phyloP scores from a whole-genome alignment of 176 grass and related monocot species.

The Oryza coarctata region DNA sequence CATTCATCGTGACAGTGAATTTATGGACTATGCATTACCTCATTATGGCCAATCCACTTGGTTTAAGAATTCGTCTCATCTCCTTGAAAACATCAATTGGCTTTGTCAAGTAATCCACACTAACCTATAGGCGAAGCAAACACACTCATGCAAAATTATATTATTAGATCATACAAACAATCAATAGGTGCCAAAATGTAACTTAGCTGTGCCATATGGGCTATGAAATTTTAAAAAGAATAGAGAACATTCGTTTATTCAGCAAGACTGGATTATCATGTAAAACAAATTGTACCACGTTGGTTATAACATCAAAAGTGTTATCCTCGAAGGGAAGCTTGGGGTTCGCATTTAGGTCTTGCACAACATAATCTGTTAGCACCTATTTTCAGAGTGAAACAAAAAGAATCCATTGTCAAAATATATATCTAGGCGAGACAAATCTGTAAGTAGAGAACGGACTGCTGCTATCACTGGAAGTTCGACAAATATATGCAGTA shows the following conservation, averaged over 20 bases:
- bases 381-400: constrained; percentile 44
- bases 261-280: not conserved
- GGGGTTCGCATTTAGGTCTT: constrained; percentile 86
- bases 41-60: constrained; percentile 85
- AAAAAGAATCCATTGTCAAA: not conserved
- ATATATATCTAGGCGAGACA: not conserved
- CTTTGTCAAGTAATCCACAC: constrained; percentile 91
- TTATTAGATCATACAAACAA: not conserved
- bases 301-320: constrained; percentile 87
- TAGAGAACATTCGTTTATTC: not conserved
- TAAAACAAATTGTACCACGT: constrained; percentile 61
- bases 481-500: too few relatives aligned
- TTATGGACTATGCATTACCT: constrained; percentile 46
- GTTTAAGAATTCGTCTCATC: constrained; percentile 89
- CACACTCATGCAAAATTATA: not conserved
- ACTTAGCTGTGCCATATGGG: not conserved
- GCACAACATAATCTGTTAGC: constrained; percentile 86
- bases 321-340: constrained; percentile 87
- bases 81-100: constrained; percentile 95
- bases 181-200: not conserved
- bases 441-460: not conserved
- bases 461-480: not conserved
- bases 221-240: not conserved
- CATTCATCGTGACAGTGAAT: not conserved
- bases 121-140: constrained; percentile 57